Conservation (phyloP, 2,329 filamentous ascomycete species). For the Fusarium oligoseptatum region DNA sequence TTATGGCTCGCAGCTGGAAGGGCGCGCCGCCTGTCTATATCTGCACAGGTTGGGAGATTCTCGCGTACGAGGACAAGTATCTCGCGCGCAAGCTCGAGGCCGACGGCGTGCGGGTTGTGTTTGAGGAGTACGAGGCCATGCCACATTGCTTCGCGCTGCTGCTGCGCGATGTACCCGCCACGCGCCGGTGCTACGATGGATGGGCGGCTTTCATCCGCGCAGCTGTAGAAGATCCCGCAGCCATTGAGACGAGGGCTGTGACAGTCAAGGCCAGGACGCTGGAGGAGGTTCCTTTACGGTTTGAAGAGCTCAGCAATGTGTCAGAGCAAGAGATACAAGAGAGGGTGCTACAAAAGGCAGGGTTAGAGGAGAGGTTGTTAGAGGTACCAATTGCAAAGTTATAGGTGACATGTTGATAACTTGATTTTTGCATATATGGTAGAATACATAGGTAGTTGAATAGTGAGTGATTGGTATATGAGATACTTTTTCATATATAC, state of each 20-base stretch:
- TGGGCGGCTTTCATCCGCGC: slow-evolving; percentile 69
- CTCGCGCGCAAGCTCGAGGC: slow-evolving; percentile 67
- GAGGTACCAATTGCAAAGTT: slow-evolving; percentile 47
- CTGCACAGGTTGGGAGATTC: slow-evolving; percentile 77
- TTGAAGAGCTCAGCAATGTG: slow-evolving; percentile 58
- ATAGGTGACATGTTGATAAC: slow-evolving; percentile 21
- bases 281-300: slow-evolving; percentile 61
- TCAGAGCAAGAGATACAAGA: slow-evolving; percentile 58
- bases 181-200: slow-evolving; percentile 65
- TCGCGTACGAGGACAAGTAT: slow-evolving; percentile 75
- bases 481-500: background rate
- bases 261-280: slow-evolving; percentile 65
- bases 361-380: slow-evolving; percentile 19
- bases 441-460: background rate
- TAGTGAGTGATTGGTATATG: background rate
- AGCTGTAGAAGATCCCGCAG: slow-evolving; percentile 53
- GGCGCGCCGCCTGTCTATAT: slow-evolving; percentile 76
- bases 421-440: slow-evolving; percentile 34
- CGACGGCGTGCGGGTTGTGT: slow-evolving; percentile 72
- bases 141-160: slow-evolving; percentile 79
- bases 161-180: slow-evolving; percentile 60
- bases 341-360: slow-evolving; percentile 51
- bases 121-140: slow-evolving; percentile 84
- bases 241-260: slow-evolving; percentile 57
- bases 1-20: slow-evolving; percentile 71